Evolutionary conservation across 805 yeast species (phyloP), one percentile per base, ranked within the genome.

Genomic region (Zygosaccharomyces bailii): DNA sequence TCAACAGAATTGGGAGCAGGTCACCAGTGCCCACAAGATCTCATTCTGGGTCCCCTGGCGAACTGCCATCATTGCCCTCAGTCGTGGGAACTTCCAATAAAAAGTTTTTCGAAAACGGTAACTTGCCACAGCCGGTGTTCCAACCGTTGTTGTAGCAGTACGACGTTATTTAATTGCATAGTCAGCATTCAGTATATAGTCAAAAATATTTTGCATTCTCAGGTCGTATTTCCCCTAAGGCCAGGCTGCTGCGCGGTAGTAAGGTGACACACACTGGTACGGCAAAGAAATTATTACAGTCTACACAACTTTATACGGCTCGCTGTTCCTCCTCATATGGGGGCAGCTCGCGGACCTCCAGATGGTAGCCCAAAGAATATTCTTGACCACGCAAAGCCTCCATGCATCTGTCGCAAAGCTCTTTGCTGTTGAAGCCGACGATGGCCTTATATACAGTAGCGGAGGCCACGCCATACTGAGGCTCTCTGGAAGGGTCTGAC

Each of bases 381-480:
- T 63, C 66, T 40, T 60, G 60, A 38, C 51, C 59, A 36, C 52
- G 54, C 34, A 63, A 47, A 23, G 52, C 45, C 23, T 55, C 51
- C 13, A 53, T 39, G 37, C 64, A 59, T 16, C 53, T 11, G 16
- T 61, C 62, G 42, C 55, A 54, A 18, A 59, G 48, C 33, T 58
- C 63, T 35, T 58, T 53, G 20, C 59, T 58, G 47, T 60, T 59
- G 41, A 63, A 63, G 4, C 68, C 68, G 5, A 63, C 55, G 20
- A 63, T 54, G n/a, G 68, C 68, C 39, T 56, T 60, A 49, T 59
- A 63, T 16, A 51, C 45, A 5, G 63, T 59, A 11, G 58, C 59
- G 17, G 48, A 54, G 30, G 39, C 45, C 27, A 43, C 39, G 38
- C 50, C 57, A 51, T 50, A 54, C 57, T 53, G 60, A 41, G 31